phyloP scores from a whole-genome alignment of 192 early-diverging fungal genomes.

The Oehlia diaphana region DNA sequence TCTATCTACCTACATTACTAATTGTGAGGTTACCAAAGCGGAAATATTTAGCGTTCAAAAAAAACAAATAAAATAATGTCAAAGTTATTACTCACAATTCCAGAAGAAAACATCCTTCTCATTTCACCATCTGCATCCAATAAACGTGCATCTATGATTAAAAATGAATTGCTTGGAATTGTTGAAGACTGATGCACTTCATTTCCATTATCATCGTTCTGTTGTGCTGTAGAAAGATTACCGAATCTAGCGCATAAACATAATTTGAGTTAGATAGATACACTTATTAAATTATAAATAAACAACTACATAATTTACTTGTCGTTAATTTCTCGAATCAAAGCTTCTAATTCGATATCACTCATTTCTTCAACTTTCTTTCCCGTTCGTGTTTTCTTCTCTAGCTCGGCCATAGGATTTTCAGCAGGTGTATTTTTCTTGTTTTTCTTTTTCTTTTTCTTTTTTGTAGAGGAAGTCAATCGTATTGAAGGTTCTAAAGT shows the following conservation, averaged over 20 bases:
- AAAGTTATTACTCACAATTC: slow-evolving; percentile 57
- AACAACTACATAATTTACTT: slow-evolving; percentile 43
- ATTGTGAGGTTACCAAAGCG: not conserved
- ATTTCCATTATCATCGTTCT: slow-evolving; percentile 11
- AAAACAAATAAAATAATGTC: not conserved
- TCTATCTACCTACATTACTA: slow-evolving; percentile 33
- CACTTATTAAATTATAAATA: not conserved
- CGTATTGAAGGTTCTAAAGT: not conserved
- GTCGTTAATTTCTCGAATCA: slow-evolving; percentile 59
- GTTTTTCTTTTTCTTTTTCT: slow-evolving; percentile 52
- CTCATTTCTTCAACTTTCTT: slow-evolving; percentile 51
- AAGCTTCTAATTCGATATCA: slow-evolving; percentile 64
- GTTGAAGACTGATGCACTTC: not conserved
- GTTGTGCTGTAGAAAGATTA: slow-evolving; percentile 12
- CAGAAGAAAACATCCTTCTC: slow-evolving; percentile 85
- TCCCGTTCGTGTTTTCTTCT: slow-evolving; percentile 32
- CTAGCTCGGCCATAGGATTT: slow-evolving; percentile 6
- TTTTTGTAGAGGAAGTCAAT: slow-evolving; percentile 11
- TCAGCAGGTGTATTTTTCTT: slow-evolving; percentile 47
- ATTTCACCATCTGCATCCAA: slow-evolving; percentile 89
- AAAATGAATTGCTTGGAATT: slow-evolving; percentile 36
- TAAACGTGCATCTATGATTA: slow-evolving; percentile 61
- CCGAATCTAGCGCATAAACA: slow-evolving; percentile 12
- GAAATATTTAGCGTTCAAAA: not conserved
- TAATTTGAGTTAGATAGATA: not conserved